Percentiles rank a stretch among this genome's conserved stretches.
These are phyloP conservation scores for Cucurbita maxima DNA, from an alignment of 306 rosid genomes.

Conservation along the genomic window DNA sequence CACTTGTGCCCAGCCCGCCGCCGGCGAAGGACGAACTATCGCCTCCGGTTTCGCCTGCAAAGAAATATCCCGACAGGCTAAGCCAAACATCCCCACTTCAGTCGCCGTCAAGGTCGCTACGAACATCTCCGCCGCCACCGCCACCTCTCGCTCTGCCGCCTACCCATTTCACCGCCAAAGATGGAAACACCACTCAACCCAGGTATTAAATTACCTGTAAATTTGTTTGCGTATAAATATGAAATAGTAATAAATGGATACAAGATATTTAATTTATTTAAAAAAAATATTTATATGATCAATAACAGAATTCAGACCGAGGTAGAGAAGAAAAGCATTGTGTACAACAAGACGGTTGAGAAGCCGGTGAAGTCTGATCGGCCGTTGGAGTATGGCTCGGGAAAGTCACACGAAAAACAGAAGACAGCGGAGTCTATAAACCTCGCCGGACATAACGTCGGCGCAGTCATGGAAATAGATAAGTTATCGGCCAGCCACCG, in stretches of 20 bases:
- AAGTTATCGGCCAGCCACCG: constrained; percentile 20
- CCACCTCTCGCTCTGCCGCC: constrained; percentile 29
- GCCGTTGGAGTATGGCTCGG: neutral
- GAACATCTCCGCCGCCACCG: constrained; percentile 26
- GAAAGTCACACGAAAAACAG: neutral
- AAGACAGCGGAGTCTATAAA: neutral
- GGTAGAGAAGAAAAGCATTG: neutral
- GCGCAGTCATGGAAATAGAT: constrained; percentile 1
- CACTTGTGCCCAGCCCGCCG: constrained; percentile 22
- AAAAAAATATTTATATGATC: no score
- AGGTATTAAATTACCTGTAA: neutral
- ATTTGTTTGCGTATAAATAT: no score
- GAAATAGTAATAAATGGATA: no score
- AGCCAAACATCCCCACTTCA: neutral
- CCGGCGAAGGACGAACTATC: constrained; percentile 1
- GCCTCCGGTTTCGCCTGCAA: neutral
- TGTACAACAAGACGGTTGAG: neutral
- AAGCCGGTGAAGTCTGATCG: neutral
- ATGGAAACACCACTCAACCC: neutral
- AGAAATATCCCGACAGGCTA: neutral
- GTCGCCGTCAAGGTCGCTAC: constrained; percentile 14
- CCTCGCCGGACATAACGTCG: neutral
- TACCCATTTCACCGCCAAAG: neutral
- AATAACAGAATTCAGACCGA: constrained; percentile 13
- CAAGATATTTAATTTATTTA: no score